Base-by-base conservation (phyloP, 1,139 yeast genomes). In the Scheffersomyces illinoinensis region DNA sequence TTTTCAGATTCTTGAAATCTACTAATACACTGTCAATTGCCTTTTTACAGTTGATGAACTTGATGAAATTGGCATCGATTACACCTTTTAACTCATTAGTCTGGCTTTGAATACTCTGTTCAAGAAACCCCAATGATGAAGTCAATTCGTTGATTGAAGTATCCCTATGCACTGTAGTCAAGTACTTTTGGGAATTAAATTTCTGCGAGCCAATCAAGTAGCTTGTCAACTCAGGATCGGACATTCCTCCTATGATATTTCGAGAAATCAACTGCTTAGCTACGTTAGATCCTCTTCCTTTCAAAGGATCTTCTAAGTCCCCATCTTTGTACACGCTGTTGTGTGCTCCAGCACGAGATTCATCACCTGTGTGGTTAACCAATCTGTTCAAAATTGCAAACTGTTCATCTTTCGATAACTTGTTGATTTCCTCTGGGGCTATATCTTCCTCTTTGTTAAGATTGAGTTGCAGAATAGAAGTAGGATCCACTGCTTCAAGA, bases 31-130 rank as follows among this genome's bases (percentile, higher is more conserved):
- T 72, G 64, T 81, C 85, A 47, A 81, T 79, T 3, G 79, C 68
- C 55, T 89, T 85, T 71, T 95, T 95, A 58, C 93, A 86, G 66
- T 87, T 85, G 55, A 93, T 90, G 65, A 93, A 92, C 65, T 85
- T 82, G 58, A 86, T 84, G 69, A 87, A 93, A 69, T 93, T 95
- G 24, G 85, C 81, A 66, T 90, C 91, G 7, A 93, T 90, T 47
- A 90, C 83, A 18, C 76, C 75, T 63, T 88, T 85, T 68, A 93
- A 76, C 56, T 89, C 89, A 14, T 81, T 79, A n/a, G 91, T 86
- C 66, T 89, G 90, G 23, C 84, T 78, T 20, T 85, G 82, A 47
- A 93, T 86, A 39, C 86, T 85, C 39, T 74, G 70, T 64, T 91
- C 93, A 59, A 93, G 77, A 55, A 75, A 80, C 49, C 78, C 81